phyloP scores from a whole-genome alignment of 2,329 filamentous ascomycete genomes.

The Aspergillus quadricinctus region DNA sequence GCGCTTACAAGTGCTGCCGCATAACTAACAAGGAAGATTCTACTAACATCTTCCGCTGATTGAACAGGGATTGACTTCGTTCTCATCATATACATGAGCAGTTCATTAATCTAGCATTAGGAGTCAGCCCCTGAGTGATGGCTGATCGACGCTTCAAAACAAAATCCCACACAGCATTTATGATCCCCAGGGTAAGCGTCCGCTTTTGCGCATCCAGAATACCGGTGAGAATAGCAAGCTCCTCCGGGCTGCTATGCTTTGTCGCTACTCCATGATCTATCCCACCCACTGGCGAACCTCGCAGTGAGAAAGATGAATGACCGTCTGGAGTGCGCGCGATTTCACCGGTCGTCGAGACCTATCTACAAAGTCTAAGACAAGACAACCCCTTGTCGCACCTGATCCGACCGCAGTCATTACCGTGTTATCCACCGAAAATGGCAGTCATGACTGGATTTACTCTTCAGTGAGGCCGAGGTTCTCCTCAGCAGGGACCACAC shows the following conservation, averaged over 20 bases:
- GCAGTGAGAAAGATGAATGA: not conserved
- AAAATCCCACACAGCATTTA: slow-evolving; percentile 11
- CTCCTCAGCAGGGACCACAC: slow-evolving; percentile 47
- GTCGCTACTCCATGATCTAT: not conserved
- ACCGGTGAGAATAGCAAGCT: not conserved
- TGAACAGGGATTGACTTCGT: slow-evolving; percentile 13
- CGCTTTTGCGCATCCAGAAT: not conserved
- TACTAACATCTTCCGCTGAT: slow-evolving; percentile 6
- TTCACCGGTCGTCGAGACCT: slow-evolving; percentile 10
- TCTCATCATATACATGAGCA: slow-evolving; percentile 27
- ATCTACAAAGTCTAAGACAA: slow-evolving; percentile 12
- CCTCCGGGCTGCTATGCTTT: not conserved
- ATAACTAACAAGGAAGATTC: not conserved
- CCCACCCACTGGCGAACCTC: not conserved
- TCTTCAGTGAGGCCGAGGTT: slow-evolving; percentile 36
- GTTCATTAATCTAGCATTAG: slow-evolving; percentile 27
- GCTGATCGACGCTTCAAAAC: slow-evolving; percentile 18
- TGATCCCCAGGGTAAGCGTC: slow-evolving; percentile 7
- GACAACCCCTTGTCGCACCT: slow-evolving; percentile 9
- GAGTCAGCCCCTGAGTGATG: slow-evolving; percentile 10
- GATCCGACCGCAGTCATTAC: slow-evolving; percentile 16
- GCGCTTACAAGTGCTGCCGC: not conserved
- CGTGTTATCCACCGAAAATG: slow-evolving; percentile 9
- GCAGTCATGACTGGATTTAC: slow-evolving; percentile 19
- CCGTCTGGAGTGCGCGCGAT: slow-evolving; percentile 2